Base-by-base conservation (phyloP, 2,329 filamentous ascomycete species). In the Fusarium sacchari region DNA sequence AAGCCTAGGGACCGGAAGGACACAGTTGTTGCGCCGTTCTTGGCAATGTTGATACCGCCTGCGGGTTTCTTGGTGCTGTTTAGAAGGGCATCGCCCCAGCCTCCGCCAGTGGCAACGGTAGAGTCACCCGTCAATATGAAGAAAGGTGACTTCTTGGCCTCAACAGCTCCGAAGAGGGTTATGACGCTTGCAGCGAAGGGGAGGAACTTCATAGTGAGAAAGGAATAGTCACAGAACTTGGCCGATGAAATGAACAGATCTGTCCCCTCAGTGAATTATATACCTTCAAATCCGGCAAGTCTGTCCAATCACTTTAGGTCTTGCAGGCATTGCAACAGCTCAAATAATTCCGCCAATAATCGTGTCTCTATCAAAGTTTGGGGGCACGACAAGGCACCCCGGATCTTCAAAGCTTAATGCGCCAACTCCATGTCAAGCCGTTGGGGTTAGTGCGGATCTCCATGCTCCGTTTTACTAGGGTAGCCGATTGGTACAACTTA, bases 81-180 rank as follows among this genome's bases (percentile, higher is more conserved):
- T 5, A 69, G 52, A 6, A 69, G 26, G 3, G 66, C 50, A 28
- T 69, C 67, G 0, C 67, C 66, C 67, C 67, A 69, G 0, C 66
- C 66, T 1, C 67, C 67, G 1, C 66, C 66, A 0, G 59, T 69
- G 7, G 67, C 67, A 34, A 70, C 66, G 6, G 67, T 70, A 5
- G 67, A 69, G 18, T 70, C 67, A 2, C 67, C 67, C 0, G 67
- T 70, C 7, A 69, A 17, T n/a, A 69, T 49, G 3, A 69, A 65
- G 17, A 69, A 69, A 2, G 67, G 67, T 0, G 67, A 65, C 6
- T 59, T 70, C 4, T 24, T 55, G 12, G 66, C 59, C 20, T 65
- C n/a, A 12, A 24, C 26, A 2, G 44, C 32, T 26, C 52, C 59
- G 1, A 70, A 40, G 26, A 69, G 39, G 6, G 44, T 60, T 3